Evolutionary conservation across 352 stramenopile species (phyloP).

Genomic region (Globisporangium okanoganense): DNA sequence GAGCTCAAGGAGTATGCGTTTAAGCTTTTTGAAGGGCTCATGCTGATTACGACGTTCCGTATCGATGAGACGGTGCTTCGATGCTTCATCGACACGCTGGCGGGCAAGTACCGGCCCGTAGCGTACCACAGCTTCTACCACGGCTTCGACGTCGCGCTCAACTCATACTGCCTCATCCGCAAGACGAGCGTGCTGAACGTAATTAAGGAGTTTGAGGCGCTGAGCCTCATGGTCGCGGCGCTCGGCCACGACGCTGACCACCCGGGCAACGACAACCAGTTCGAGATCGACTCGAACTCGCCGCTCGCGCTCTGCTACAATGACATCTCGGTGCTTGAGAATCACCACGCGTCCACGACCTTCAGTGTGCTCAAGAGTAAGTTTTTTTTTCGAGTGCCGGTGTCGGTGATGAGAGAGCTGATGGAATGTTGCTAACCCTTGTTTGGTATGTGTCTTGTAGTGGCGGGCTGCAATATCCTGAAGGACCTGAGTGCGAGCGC

Average conservation of each 20-base stretch:
- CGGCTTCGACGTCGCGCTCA: constrained; percentile 73
- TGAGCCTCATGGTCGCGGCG: constrained; percentile 77
- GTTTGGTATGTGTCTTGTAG: constrained; percentile 15
- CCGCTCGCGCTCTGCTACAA: constrained; percentile 86
- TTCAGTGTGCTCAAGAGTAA: constrained; percentile 57
- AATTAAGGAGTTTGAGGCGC: constrained; percentile 71
- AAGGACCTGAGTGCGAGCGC: constrained; percentile 45
- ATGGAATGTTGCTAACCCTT: background rate
- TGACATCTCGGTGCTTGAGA: constrained; percentile 87
- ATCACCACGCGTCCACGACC: constrained; percentile 80
- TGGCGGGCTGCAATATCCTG: constrained; percentile 55
- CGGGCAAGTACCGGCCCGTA: constrained; percentile 57
- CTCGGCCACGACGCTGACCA: constrained; percentile 88
- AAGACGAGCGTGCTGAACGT: constrained; percentile 45
- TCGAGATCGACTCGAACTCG: constrained; percentile 80
- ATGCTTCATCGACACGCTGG: constrained; percentile 53
- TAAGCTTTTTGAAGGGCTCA: constrained; percentile 57
- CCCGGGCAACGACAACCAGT: constrained; percentile 88
- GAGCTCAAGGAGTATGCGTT: constrained; percentile 60
- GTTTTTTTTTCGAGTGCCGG: too few species aligned
- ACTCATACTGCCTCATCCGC: constrained; percentile 59
- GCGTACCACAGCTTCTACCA: constrained; percentile 89
- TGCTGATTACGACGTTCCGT: constrained; percentile 63
- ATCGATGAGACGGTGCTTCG: constrained; percentile 44
- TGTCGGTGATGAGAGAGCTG: too few species aligned